These are phyloP conservation scores for Paramecium biaurelia DNA, from an alignment of 73 alveolate species.

Conservation along the genomic window DNA sequence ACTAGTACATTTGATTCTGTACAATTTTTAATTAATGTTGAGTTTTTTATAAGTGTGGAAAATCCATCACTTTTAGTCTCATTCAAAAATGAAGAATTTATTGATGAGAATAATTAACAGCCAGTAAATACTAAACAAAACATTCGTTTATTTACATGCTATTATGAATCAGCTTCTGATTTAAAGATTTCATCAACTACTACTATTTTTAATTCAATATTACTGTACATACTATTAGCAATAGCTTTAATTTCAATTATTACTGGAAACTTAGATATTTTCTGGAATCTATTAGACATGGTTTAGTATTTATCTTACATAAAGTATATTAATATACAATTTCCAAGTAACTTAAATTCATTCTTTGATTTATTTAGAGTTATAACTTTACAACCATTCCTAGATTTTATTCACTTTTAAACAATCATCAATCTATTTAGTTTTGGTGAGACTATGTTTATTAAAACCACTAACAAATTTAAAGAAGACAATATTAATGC, in stretches of 20 bases:
- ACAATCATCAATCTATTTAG: background rate
- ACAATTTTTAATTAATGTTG: background rate
- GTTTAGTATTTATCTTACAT: background rate
- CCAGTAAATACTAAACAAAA: background rate
- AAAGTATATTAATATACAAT: background rate
- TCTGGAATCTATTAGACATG: slow-evolving; percentile 12
- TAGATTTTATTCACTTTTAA: background rate
- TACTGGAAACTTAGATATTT: background rate
- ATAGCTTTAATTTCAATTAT: background rate
- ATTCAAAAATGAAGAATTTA: background rate
- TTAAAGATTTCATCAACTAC: background rate
- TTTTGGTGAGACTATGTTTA: background rate
- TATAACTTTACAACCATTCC: background rate
- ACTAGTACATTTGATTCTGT: background rate
- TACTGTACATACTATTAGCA: background rate
- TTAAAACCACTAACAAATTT: background rate
- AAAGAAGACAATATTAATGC: background rate
- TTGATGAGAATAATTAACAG: background rate
- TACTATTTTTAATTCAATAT: background rate
- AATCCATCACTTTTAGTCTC: background rate
- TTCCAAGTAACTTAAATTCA: background rate
- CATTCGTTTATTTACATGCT: background rate
- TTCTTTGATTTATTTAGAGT: background rate
- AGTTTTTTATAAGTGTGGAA: background rate
- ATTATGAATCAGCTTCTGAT: background rate